Evolutionary conservation across 176 grass and related monocot species (phyloP).

Genomic region (Aegilops bicornis): DNA sequence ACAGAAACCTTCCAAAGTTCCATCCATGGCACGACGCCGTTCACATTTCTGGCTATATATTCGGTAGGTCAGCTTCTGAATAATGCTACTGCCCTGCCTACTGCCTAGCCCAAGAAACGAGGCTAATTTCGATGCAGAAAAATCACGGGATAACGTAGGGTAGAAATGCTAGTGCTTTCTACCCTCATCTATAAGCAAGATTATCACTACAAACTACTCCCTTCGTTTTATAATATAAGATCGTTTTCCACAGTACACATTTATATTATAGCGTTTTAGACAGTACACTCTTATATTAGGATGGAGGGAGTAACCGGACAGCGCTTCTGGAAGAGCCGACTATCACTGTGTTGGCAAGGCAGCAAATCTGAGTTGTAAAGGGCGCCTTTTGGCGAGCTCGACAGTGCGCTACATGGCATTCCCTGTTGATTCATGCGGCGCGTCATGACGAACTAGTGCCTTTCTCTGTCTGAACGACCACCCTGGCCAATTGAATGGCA

Average conservation of each 20-base stretch:
- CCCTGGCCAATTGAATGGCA: not conserved
- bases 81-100: not conserved
- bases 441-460: not conserved
- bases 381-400: not conserved
- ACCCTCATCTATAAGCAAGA: too few species aligned
- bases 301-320: too few species aligned
- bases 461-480: not conserved
- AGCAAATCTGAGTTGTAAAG: constrained; percentile 34
- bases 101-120: not conserved
- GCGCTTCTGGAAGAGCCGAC: too few species aligned
- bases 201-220: not conserved
- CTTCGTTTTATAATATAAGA: too few species aligned
- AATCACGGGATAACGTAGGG: too few species aligned
- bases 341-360: constrained; percentile 20
- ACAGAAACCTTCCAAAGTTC: not conserved
- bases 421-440: not conserved
- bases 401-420: not conserved
- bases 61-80: constrained; percentile 12
- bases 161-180: too few species aligned
- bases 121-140: not conserved
- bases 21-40: not conserved
- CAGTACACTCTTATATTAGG: too few species aligned
- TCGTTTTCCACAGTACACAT: too few species aligned
- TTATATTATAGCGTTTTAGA: too few species aligned
- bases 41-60: constrained; percentile 5